Base-by-base conservation (phyloP, 2,329 filamentous ascomycete genomes). In the Didymella arachidicola region DNA sequence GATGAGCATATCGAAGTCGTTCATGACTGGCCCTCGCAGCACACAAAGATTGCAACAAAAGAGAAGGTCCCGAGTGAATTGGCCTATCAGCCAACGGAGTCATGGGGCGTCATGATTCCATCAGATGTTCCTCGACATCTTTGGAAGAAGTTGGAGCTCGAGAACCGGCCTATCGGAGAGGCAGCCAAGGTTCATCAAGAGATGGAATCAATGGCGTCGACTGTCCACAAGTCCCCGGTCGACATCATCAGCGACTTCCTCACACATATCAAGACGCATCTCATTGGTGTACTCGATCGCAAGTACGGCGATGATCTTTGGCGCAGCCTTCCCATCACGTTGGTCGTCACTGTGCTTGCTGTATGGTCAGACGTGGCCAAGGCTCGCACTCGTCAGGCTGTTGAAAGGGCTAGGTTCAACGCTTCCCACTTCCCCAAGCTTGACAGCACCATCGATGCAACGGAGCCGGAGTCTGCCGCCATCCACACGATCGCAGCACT, bases 131-230 rank as follows among this genome's bases (percentile, higher is more conserved):
- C n/a, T 10, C n/a, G 36, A 2, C 64, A 75, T 36, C 67, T 73
- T 53, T 77, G 72, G 70, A 77, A 72, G 0, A 76, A 77, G 49
- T 57, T 77, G 0, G 53, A 68, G 11, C 61, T 75, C 0, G 71
- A 77, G 16, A 10, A 26, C 1, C 50, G 42, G 1, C 59, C 54
- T 27, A 19, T 12, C 1, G 69, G 68, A 0, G 65, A 68, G 41
- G 62, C 61, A 2, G 65, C 50, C 16, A 66, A 60, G 39, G 66
- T 30, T 10, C 11, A 7, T 30, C 29, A 10, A 2, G 29, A 30
- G 29, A 10, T 30, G 11, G 29, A 30, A 10, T 10, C 29, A 30
- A 30, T 7, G 29, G 29, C 3, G n/a, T n/a, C n/a, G n/a, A n/a
- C n/a, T n/a, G n/a, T n/a, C n/a, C 22, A 11, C 14, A 12, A 67